Conservation (phyloP, 2,329 filamentous ascomycete species). For the Penicillium sp. region DNA sequence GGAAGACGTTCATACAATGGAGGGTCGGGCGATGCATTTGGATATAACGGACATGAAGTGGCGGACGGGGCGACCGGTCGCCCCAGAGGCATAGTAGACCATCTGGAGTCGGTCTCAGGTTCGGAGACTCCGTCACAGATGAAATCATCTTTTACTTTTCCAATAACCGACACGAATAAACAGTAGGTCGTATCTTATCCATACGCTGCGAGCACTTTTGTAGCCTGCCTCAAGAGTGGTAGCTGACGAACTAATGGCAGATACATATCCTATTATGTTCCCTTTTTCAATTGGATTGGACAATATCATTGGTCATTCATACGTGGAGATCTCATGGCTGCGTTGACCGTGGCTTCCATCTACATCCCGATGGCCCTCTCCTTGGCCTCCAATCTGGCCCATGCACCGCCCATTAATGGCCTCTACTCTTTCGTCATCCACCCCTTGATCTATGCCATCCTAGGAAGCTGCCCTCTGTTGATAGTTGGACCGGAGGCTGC, state of each 20-base stretch:
- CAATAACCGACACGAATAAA: conserved; percentile 66
- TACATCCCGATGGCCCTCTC: conserved; percentile 97
- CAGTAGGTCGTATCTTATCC: conserved; percentile 57
- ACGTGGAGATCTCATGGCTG: conserved; percentile 80
- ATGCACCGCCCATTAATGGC: conserved; percentile 89
- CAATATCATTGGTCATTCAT: conserved; percentile 83
- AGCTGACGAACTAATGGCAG: conserved; percentile 42
- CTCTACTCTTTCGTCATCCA: conserved; percentile 93
- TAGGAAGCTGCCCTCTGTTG: conserved; percentile 91
- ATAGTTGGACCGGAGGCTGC: conserved; percentile 93
- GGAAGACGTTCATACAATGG: conserved; percentile 45
- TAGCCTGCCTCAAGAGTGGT: neutral
- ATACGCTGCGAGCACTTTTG: neutral
- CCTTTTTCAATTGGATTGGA: conserved; percentile 82
- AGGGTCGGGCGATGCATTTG: conserved; percentile 27
- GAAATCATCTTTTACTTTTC: conserved; percentile 67
- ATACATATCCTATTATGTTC: conserved; percentile 91
- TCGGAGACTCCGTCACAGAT: conserved; percentile 69
- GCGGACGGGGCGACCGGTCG: conserved; percentile 21
- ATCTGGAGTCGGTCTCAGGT: conserved; percentile 44
- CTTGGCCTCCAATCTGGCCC: conserved; percentile 84
- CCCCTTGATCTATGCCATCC: conserved; percentile 82
- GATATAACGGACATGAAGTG: conserved; percentile 34
- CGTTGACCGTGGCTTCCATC: conserved; percentile 95
- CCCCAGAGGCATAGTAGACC: conserved; percentile 37